Evolutionary conservation across 1,284 basidiomycete genomes (phyloP).

Genomic region (Leccinum huronense): DNA sequence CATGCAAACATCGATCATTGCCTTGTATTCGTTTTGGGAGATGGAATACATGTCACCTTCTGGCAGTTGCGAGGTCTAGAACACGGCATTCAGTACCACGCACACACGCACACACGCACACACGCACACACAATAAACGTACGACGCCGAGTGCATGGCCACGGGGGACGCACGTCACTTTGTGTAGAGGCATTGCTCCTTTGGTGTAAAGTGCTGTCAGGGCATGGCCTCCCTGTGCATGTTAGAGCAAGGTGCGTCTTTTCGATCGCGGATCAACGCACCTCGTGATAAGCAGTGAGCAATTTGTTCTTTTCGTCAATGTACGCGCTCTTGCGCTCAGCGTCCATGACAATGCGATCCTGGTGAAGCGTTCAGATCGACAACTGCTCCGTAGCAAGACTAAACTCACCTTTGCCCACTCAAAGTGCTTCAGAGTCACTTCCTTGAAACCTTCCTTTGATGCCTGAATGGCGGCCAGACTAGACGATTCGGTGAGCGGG

Average conservation of each 20-base stretch:
- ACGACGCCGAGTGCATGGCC: conserved; percentile 89
- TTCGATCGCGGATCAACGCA: conserved; percentile 29
- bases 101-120: not conserved
- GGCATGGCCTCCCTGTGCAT: conserved; percentile 80
- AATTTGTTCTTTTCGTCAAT: conserved; percentile 83
- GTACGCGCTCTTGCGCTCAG: conserved; percentile 85
- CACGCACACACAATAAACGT: conserved; percentile 33
- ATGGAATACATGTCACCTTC: conserved; percentile 79
- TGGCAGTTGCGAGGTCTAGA: conserved; percentile 82
- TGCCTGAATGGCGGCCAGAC: conserved; percentile 90
- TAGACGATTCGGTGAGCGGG: conserved; percentile 29
- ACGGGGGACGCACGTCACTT: conserved; percentile 93
- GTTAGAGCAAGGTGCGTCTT: conserved; percentile 11
- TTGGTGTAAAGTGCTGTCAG: conserved; percentile 88
- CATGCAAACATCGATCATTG: conserved; percentile 86
- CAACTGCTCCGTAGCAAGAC: not conserved
- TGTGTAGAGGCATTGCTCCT: conserved; percentile 92
- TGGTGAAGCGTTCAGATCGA: conserved; percentile 30
- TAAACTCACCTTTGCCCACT: conserved; percentile 83
- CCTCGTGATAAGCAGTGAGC: conserved; percentile 94
- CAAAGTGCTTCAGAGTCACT: conserved; percentile 82
- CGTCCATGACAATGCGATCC: conserved; percentile 95
- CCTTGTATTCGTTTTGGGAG: conserved; percentile 70
- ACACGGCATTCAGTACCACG: conserved; percentile 13
- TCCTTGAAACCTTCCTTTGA: conserved; percentile 74